Evolutionary conservation across 495 filamentous ascomycete species (phyloP).

Genomic region (Penicillium antarcticum): DNA sequence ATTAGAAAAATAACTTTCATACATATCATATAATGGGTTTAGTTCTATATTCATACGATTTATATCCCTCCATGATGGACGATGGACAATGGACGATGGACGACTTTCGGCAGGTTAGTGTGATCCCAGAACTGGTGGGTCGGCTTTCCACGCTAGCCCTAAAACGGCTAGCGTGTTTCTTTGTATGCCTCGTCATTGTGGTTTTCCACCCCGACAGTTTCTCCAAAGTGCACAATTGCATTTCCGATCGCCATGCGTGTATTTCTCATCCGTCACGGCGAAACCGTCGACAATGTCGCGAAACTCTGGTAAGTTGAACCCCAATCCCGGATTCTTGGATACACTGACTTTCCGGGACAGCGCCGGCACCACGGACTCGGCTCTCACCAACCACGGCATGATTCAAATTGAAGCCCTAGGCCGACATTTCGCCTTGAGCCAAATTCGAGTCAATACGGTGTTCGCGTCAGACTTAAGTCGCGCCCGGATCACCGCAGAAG

Average conservation of each 20-base stretch:
- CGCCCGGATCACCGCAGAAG: slow-evolving; percentile 58
- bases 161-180: too few species aligned
- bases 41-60: too few species aligned
- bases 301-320: slow-evolving; percentile 56
- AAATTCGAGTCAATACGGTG: slow-evolving; percentile 53
- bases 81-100: too few species aligned
- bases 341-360: slow-evolving; percentile 36
- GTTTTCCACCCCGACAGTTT: too few species aligned
- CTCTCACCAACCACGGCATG: slow-evolving; percentile 76
- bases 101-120: too few species aligned
- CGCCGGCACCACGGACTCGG: slow-evolving; percentile 75
- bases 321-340: not conserved
- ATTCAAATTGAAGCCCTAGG: slow-evolving; percentile 68
- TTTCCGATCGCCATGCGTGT: slow-evolving; percentile 54
- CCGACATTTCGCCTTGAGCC: slow-evolving; percentile 23
- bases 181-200: too few species aligned
- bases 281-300: slow-evolving; percentile 84
- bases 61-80: too few species aligned
- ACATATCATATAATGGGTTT: too few species aligned
- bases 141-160: too few species aligned
- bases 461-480: slow-evolving; percentile 80
- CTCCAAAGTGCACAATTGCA: too few species aligned
- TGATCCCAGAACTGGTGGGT: too few species aligned
- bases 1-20: too few species aligned
- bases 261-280: slow-evolving; percentile 79